These are phyloP conservation scores for Phaeosphaeria sp. DNA, from an alignment of 2,329 filamentous ascomycete species.

Conservation along the genomic window DNA sequence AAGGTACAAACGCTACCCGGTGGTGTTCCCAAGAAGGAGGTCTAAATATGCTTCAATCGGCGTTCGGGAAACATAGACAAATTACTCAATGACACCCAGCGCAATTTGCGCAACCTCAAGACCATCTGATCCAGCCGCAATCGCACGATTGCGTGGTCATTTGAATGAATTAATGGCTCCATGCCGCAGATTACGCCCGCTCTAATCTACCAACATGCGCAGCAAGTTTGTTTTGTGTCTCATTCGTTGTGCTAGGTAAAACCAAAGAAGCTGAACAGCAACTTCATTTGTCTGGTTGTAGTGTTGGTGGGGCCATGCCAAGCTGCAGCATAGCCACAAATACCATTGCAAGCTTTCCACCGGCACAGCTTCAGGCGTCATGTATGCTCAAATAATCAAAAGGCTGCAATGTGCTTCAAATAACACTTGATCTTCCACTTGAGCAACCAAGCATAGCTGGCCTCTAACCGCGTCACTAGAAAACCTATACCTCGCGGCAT, in stretches of 20 bases:
- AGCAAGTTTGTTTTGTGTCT: too few species aligned
- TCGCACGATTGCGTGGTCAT: background rate
- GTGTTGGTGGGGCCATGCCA: too few species aligned
- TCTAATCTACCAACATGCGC: too few species aligned
- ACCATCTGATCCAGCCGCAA: background rate
- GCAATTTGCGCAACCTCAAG: background rate
- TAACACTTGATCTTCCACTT: background rate
- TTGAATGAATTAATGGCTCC: too few species aligned
- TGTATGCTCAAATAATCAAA: background rate
- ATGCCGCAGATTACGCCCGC: too few species aligned
- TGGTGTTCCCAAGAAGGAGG: constrained; percentile 40
- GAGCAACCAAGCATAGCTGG: too few species aligned
- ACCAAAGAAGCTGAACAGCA: too few species aligned
- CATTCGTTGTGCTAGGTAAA: too few species aligned
- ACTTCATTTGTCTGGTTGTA: too few species aligned
- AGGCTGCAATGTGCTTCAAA: background rate
- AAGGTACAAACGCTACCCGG: constrained; percentile 76
- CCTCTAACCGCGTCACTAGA: too few species aligned
- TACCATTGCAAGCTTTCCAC: background rate
- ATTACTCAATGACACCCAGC: background rate
- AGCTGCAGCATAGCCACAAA: background rate
- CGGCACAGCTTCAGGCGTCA: background rate
- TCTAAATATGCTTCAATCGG: constrained; percentile 14
- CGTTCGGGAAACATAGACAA: background rate
- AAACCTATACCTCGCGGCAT: too few species aligned